Conservation (phyloP, 2,329 filamentous ascomycete species). For the Tolypocladium sp. region DNA sequence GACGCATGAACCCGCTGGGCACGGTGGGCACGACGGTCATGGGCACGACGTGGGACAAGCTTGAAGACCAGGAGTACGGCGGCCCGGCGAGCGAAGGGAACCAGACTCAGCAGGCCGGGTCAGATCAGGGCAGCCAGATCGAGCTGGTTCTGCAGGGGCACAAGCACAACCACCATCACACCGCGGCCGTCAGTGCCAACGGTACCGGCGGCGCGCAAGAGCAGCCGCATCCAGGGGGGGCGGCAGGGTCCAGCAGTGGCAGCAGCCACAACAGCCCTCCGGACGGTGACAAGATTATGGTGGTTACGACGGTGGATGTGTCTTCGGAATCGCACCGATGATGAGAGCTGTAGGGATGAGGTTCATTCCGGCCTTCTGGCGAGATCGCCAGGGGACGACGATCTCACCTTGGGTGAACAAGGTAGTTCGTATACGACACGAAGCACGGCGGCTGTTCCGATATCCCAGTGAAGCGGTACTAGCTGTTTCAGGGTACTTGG, state of each 20-base stretch:
- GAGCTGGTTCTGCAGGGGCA: conserved; percentile 15
- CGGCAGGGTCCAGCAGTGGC: conserved; percentile 2
- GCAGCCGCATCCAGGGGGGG: conserved; percentile 3
- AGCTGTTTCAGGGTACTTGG: not conserved
- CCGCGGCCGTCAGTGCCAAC: conserved; percentile 7
- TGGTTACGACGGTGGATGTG: conserved; percentile 18
- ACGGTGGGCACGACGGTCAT: conserved; percentile 9
- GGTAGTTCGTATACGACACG: not conserved
- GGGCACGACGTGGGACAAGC: conserved; percentile 18
- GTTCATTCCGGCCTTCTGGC: not conserved
- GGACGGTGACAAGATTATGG: conserved; percentile 13
- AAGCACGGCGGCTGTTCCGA: not conserved
- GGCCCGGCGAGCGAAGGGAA: not conserved
- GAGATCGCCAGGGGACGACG: too few species aligned
- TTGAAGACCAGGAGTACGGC: conserved; percentile 15
- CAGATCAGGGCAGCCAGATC: conserved; percentile 17
- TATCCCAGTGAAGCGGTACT: not conserved
- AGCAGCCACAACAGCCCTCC: not conserved
- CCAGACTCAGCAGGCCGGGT: not conserved
- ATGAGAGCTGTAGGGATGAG: not conserved
- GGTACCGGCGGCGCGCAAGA: not conserved
- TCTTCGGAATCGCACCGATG: conserved; percentile 5
- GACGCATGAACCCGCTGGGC: conserved; percentile 4
- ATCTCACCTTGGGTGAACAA: not conserved
- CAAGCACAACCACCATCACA: conserved; percentile 3